Base-by-base conservation (phyloP, 805 yeast genomes). In the Wickerhamiella australiensis region DNA sequence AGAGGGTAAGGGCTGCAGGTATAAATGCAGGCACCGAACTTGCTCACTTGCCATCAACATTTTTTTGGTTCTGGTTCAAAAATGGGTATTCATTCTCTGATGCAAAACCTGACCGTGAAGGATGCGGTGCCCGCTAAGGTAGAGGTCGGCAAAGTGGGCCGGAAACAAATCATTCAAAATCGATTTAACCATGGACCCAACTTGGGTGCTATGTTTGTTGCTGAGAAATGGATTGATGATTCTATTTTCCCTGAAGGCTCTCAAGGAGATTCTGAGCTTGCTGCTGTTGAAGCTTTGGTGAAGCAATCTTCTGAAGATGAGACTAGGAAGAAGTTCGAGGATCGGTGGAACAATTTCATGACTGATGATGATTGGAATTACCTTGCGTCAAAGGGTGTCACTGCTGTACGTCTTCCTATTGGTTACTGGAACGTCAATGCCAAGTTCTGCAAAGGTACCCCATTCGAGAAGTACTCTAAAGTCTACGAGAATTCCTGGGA, bases 361-460 rank as follows among this genome's bases (percentile, higher is more conserved):
- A 61, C 63, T 29, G 84, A 79, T 50, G 73, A 73, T 6, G 96
- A 90, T 61, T 88, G 95, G 94, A 59, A 73, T 18, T 86, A 86
- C 84, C 65, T 90, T 25, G 63, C 68, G 42, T 67, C 71, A 18
- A 73, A 71, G 48, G 84, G 85, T 6, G 84, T 84, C n/a, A 85
- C 85, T 21, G 76, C 87, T 1, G 72, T 90, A 4, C 73, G 98
- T 58, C 72, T 90, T 1, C 97, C 98, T 6, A 66, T 90, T 55
- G 97, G 97, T 0, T 90, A 84, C 65, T 90, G 95, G 95, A 79
- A 76, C 51, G 76, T 87, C n/a, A 79, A 81, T 18, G 85, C 88
- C 1, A 55, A 57, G 15, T 82, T 70, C 61, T 66, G 78, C 38
- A 64, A 65, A 18, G 76, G 73, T 3, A 81, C 94, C 2, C 79